Evolutionary conservation across 2,329 filamentous ascomycete species (phyloP).

Genomic region (Diaporthe amygdali): DNA sequence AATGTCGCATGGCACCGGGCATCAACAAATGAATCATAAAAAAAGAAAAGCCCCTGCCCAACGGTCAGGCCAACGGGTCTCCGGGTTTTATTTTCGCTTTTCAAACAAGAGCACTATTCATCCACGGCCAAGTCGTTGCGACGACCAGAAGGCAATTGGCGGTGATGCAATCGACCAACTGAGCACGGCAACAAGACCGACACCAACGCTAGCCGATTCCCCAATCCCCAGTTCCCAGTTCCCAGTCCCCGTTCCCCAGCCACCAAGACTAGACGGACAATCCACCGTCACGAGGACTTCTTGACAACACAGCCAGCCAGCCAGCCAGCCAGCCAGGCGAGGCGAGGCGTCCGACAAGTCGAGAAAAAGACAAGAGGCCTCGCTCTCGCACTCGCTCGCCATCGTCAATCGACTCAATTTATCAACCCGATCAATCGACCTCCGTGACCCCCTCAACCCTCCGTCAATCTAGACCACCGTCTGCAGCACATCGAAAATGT

Average conservation of each 20-base stretch:
- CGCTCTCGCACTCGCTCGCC: neutral
- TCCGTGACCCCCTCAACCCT: neutral
- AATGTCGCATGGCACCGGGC: neutral
- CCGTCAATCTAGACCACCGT: neutral
- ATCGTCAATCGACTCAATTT: no score
- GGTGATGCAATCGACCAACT: neutral
- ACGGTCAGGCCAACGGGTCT: neutral
- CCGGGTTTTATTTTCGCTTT: neutral
- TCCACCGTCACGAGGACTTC: no score
- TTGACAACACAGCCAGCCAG: neutral
- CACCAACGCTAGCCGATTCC: neutral
- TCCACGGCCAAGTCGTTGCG: neutral
- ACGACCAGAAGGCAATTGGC: neutral
- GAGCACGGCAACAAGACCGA: neutral
- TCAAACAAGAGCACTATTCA: neutral
- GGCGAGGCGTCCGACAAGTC: neutral
- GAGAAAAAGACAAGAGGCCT: conserved; percentile 2
- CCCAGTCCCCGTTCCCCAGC: neutral
- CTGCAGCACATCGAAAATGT: conserved; percentile 27
- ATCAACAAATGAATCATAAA: conserved; percentile 2
- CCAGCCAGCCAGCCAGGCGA: no score
- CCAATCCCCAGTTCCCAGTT: neutral
- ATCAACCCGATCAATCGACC: neutral
- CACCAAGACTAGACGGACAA: neutral
- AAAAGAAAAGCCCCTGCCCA: neutral